A percentile compares a stretch with the other conserved stretches of the same genome.
These are phyloP conservation scores for Cyberlindnera subsufficiens DNA, from an alignment of 805 yeast genomes.

Conservation along the genomic window DNA sequence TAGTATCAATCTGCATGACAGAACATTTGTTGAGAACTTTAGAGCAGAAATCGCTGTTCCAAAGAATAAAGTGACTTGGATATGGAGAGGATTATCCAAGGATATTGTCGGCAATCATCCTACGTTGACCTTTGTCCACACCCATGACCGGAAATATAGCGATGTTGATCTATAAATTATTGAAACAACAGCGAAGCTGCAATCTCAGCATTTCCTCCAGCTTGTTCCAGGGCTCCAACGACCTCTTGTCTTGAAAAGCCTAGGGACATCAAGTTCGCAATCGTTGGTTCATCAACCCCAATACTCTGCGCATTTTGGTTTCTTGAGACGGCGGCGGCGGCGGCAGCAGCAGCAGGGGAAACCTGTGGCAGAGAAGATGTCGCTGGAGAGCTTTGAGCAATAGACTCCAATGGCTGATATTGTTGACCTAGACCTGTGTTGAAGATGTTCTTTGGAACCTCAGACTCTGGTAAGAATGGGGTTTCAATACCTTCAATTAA, in stretches of 20 bases:
- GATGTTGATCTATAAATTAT: conserved; percentile 5
- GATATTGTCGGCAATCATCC: conserved; percentile 25
- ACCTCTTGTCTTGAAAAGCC: conserved; percentile 72
- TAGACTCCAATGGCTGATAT: not conserved
- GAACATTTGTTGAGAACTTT: conserved; percentile 78
- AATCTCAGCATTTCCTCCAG: conserved; percentile 74
- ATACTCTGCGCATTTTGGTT: conserved; percentile 1
- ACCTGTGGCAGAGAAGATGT: not conserved
- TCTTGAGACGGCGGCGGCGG: conserved; percentile 17
- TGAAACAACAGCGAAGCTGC: conserved; percentile 78
- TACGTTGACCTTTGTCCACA: conserved; percentile 13
- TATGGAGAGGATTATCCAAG: conserved; percentile 25
- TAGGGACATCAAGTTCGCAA: conserved; percentile 48
- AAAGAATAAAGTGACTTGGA: conserved; percentile 31
- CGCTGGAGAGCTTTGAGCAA: not conserved
- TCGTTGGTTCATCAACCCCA: conserved; percentile 25
- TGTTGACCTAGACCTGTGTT: not conserved
- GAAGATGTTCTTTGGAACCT: conserved; percentile 40
- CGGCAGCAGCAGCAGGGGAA: conserved; percentile 16
- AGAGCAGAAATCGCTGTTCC: conserved; percentile 58
- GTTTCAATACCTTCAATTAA: conserved; percentile 70
- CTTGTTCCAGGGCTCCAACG: conserved; percentile 52
- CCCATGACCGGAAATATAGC: conserved; percentile 9
- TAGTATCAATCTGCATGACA: conserved; percentile 74
- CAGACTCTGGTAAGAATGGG: conserved; percentile 66